Conservation (phyloP, 306 rosid species). For the Ormosia emarginata region DNA sequence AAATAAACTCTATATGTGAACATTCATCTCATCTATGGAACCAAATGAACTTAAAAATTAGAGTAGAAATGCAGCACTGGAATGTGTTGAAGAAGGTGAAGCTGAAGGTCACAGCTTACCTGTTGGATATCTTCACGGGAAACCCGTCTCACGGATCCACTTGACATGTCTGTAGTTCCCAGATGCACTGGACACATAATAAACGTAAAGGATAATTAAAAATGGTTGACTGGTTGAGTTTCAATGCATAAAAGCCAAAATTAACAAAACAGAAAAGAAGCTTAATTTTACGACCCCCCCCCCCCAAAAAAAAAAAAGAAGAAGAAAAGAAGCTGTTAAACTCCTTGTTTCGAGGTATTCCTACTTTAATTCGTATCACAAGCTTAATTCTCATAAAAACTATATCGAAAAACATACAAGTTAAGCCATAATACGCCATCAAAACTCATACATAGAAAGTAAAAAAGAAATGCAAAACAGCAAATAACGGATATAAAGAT, state of each 20-base stretch:
- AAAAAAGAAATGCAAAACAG: neutral
- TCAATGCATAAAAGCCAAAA: neutral
- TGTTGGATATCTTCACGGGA: constrained; percentile 65
- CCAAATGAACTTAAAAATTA: neutral
- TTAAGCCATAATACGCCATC: neutral
- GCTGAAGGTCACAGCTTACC: constrained; percentile 38
- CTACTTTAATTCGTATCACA: neutral
- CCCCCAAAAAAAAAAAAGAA: neutral
- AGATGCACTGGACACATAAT: neutral
- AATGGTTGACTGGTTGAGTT: neutral
- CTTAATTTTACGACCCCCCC: neutral
- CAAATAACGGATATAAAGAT: neutral
- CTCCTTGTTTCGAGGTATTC: neutral
- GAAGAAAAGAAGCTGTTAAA: neutral
- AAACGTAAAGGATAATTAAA: neutral
- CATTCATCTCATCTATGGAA: neutral
- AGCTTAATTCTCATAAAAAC: neutral
- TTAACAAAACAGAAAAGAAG: neutral
- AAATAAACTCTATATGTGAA: neutral
- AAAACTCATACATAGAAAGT: neutral
- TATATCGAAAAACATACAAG: neutral
- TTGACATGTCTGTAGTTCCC: constrained; percentile 45
- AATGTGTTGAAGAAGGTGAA: neutral
- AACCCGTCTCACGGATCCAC: constrained; percentile 60
- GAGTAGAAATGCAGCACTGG: neutral